These are phyloP conservation scores for Fusarium heterosporum DNA, from an alignment of 2,329 filamentous ascomycete species.

Conservation along the genomic window DNA sequence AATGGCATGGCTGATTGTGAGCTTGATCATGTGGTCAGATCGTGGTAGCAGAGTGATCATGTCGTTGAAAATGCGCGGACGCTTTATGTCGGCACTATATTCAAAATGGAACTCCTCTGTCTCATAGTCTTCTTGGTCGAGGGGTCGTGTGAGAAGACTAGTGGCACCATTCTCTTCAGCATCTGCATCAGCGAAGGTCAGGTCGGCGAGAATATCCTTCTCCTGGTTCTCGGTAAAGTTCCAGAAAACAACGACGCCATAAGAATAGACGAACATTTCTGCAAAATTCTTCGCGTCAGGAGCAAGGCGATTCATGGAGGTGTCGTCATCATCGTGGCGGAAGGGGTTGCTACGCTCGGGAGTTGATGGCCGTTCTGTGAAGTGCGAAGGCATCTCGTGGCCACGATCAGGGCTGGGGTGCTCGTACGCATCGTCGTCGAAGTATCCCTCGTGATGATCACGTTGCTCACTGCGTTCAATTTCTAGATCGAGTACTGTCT, in stretches of 20 bases:
- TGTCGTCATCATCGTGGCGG: conserved; percentile 56
- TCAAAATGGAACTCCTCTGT: conserved; percentile 99
- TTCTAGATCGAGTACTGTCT: conserved; percentile 91
- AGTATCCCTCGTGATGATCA: conserved; percentile 92
- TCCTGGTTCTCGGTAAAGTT: conserved; percentile 97
- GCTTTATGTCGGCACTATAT: conserved; percentile 86
- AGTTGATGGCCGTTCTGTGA: conserved; percentile 47
- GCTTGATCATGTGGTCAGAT: conserved; percentile 97
- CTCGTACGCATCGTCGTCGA: conserved; percentile 76
- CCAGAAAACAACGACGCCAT: conserved; percentile 98
- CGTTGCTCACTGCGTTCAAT: conserved; percentile 93
- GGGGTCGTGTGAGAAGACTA: conserved; percentile 79
- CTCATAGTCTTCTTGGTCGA: conserved; percentile 92
- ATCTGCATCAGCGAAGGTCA: conserved; percentile 84
- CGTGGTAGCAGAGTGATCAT: conserved; percentile 97
- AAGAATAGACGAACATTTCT: conserved; percentile 97
- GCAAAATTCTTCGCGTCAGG: conserved; percentile 83
- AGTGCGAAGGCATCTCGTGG: conserved; percentile 48
- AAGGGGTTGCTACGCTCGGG: conserved; percentile 48
- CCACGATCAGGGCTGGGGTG: conserved; percentile 50
- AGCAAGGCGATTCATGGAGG: conserved; percentile 69
- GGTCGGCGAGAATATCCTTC: conserved; percentile 93
- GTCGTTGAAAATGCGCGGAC: conserved; percentile 95
- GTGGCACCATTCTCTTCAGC: conserved; percentile 70
- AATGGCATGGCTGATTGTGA: conserved; percentile 97